These are phyloP conservation scores for Firmiana major DNA, from an alignment of 345 rosid genomes.

Conservation along the genomic window DNA sequence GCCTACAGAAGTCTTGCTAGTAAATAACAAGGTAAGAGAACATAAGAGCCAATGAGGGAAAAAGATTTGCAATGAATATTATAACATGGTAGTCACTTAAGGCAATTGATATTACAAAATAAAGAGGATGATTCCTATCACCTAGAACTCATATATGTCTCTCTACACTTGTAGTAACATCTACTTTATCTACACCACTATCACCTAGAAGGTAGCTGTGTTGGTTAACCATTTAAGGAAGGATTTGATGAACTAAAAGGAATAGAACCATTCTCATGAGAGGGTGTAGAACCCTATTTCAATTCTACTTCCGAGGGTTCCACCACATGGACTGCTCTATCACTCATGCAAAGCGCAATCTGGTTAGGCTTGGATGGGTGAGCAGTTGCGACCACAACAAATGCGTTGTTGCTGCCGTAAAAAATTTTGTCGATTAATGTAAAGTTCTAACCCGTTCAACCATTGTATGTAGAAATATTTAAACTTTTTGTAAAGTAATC, in stretches of 20 bases:
- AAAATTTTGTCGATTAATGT: not conserved
- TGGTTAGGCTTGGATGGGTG: conserved; percentile 65
- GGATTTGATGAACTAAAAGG: conserved; percentile 48
- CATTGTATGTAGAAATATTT: not conserved
- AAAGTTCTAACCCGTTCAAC: not conserved
- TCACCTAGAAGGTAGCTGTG: conserved; percentile 40
- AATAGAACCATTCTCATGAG: conserved; percentile 37
- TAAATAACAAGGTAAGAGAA: not conserved
- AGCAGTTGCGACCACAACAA: conserved; percentile 51
- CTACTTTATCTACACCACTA: conserved; percentile 4
- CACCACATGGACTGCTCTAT: conserved; percentile 55
- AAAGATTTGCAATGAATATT: conserved; percentile 18
- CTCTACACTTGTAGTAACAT: conserved; percentile 3
- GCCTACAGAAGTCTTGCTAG: not conserved
- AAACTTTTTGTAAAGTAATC: not conserved
- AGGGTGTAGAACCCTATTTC: conserved; percentile 41
- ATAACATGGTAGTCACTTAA: conserved; percentile 7
- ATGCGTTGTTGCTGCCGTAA: conserved; percentile 24
- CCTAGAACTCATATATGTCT: not conserved
- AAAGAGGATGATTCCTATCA: not conserved
- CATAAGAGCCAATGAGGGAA: conserved; percentile 4
- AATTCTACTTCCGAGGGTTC: conserved; percentile 47
- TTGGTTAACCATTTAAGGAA: conserved; percentile 38
- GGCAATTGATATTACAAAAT: conserved; percentile 11
- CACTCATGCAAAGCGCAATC: conserved; percentile 60